Evolutionary conservation across 2,329 filamentous ascomycete species (phyloP).

Genomic region (Alternaria triticina): DNA sequence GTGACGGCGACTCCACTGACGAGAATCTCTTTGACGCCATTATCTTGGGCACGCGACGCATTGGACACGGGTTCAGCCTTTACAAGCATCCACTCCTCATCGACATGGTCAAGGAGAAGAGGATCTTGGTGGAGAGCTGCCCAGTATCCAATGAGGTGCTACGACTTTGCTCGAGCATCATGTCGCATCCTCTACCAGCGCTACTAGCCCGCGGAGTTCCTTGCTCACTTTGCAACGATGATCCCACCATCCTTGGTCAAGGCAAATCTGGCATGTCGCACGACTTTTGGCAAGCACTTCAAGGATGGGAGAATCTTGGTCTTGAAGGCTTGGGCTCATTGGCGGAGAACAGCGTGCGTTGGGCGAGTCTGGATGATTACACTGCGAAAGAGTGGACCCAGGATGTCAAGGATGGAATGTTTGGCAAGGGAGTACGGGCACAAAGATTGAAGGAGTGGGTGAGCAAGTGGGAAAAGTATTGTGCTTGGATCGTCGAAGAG

Average conservation of each 20-base stretch:
- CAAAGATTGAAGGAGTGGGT: slow-evolving; percentile 78
- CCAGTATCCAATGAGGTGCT: slow-evolving; percentile 91
- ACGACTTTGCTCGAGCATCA: slow-evolving; percentile 76
- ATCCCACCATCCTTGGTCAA: slow-evolving; percentile 87
- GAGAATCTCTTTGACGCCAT: slow-evolving; percentile 89
- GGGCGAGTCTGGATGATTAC: slow-evolving; percentile 88
- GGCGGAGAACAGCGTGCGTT: slow-evolving; percentile 90
- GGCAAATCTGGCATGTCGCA: slow-evolving; percentile 83
- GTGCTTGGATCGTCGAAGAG: slow-evolving; percentile 85
- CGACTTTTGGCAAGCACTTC: slow-evolving; percentile 92
- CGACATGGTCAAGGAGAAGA: slow-evolving; percentile 86
- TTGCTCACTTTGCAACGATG: slow-evolving; percentile 87
- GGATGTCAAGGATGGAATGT: slow-evolving; percentile 74
- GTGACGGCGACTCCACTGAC: slow-evolving; percentile 77
- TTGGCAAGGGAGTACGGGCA: slow-evolving; percentile 74
- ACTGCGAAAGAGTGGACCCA: slow-evolving; percentile 71
- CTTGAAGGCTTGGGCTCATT: slow-evolving; percentile 84
- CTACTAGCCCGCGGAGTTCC: slow-evolving; percentile 83
- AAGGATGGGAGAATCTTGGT: slow-evolving; percentile 90
- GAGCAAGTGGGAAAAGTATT: slow-evolving; percentile 85
- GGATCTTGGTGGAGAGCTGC: slow-evolving; percentile 87
- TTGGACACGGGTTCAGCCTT: slow-evolving; percentile 87
- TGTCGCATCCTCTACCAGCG: slow-evolving; percentile 80
- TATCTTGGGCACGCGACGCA: slow-evolving; percentile 82
- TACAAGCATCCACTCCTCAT: slow-evolving; percentile 91